phyloP scores from a whole-genome alignment of 352 stramenopile genomes.

The Phytophthora pseudosyringae region DNA sequence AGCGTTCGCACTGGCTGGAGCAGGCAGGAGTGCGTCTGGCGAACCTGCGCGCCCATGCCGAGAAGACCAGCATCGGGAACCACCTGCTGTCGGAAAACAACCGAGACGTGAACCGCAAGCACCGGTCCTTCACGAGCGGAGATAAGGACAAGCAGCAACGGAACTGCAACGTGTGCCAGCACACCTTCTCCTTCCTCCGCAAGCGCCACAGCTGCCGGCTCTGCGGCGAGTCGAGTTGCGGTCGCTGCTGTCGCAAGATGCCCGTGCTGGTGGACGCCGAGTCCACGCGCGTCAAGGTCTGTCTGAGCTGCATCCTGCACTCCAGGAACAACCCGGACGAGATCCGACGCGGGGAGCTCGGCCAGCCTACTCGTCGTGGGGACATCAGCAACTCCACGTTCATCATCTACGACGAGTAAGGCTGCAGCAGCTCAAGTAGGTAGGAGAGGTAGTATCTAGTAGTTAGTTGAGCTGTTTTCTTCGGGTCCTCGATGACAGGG shows the following conservation, averaged over 20 bases:
- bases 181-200: slow-evolving; percentile 75
- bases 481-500: slow-evolving; percentile 21
- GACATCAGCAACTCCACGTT: slow-evolving; percentile 69
- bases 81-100: slow-evolving; percentile 52
- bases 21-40: slow-evolving; percentile 55
- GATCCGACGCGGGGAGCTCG: slow-evolving; percentile 39
- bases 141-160: slow-evolving; percentile 51
- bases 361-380: slow-evolving; percentile 32
- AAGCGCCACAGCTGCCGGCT: slow-evolving; percentile 81
- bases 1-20: slow-evolving; percentile 67
- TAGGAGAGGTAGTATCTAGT: neutral
- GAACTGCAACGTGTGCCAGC: slow-evolving; percentile 72
- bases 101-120: slow-evolving; percentile 36
- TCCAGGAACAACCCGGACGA: slow-evolving; percentile 72
- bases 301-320: slow-evolving; percentile 78
- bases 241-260: slow-evolving; percentile 77
- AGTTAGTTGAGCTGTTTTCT: neutral
- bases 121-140: slow-evolving; percentile 44
- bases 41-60: slow-evolving; percentile 68
- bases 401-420: slow-evolving; percentile 70
- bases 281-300: slow-evolving; percentile 75
- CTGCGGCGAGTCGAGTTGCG: slow-evolving; percentile 72
- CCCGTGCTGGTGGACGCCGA: slow-evolving; percentile 66
- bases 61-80: slow-evolving; percentile 75
- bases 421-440: neutral